Percentiles rank a stretch among this genome's conserved stretches.
Conservation (phyloP, 805 yeast species). For the Wickerhamomyces rabaulensis region DNA sequence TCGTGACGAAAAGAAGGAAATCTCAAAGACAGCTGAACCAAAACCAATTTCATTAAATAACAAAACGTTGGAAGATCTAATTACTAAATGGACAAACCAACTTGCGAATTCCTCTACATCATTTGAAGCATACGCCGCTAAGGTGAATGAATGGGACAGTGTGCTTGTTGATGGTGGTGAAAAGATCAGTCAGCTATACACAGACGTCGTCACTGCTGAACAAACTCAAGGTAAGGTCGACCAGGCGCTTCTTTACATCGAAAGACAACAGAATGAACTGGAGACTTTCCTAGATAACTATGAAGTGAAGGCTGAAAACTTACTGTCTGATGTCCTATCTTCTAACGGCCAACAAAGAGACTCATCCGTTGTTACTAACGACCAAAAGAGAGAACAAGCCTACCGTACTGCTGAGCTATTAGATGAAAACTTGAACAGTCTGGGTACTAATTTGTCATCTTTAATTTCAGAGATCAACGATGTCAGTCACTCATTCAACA, state of each 20-base stretch:
- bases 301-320: constrained; percentile 43
- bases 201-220: constrained; percentile 77
- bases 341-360: constrained; percentile 25
- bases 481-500: constrained; percentile 75
- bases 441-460: constrained; percentile 72
- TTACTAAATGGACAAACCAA: constrained; percentile 90
- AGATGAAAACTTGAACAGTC: constrained; percentile 71
- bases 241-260: constrained; percentile 79
- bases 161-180: constrained; percentile 81
- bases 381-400: constrained; percentile 84
- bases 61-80: constrained; percentile 87
- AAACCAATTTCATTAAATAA: constrained; percentile 77
- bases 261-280: constrained; percentile 87
- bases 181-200: constrained; percentile 70
- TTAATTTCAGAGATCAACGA: constrained; percentile 78
- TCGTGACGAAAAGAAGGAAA: constrained; percentile 29
- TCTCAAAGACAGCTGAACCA: constrained; percentile 54
- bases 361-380: constrained; percentile 47
- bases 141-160: constrained; percentile 82
- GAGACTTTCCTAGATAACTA: constrained; percentile 78
- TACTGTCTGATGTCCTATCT: constrained; percentile 31
- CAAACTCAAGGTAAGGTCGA: constrained; percentile 81
- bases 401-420: constrained; percentile 81
- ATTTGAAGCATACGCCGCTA: constrained; percentile 69
- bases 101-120: constrained; percentile 66